Base-by-base conservation (phyloP, 805 yeast species). In the Metschnikowia baotianmanensis region DNA sequence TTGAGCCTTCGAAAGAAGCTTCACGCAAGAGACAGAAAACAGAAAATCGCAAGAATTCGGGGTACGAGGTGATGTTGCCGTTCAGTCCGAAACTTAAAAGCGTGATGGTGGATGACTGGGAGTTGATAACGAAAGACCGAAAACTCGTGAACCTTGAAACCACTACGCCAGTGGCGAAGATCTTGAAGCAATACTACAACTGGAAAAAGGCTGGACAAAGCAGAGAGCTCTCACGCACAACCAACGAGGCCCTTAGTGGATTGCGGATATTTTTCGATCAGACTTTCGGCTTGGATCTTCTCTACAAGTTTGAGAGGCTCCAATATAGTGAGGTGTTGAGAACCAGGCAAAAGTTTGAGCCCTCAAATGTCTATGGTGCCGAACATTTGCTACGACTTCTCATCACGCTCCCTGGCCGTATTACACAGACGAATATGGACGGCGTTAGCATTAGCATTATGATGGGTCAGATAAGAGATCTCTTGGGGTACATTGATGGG, bases 91-190 rank as follows among this genome's bases (percentile, higher is more conserved):
- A 71, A 22, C 67, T 91, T 42, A 90, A 89, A 59, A 67, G 83
- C 5, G 53, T 81, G 3, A 65, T 91, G 27, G 95, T 90, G 1
- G 89, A 87, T 59, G 98, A 91, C 66, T 91, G 98, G 99, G 96
- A 91, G 61, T 72, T 71, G 50, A 74, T 91, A 24, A 89, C 98
- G 1, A 86, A 85, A 52, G 86, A 88, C 51, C 82, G 83, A 37
- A 79, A 81, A 58, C 61, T 88, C 31, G 76, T 86, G 3, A 63
- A 74, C 19, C 59, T 90, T 30, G 96, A 96, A 0, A 68, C 78
- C 12, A 62, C 61, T 25, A 69, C 70, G 3, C 73, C 77, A 0
- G 84, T 85, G 1, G 65, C 69, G 1, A 67, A 63, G 2, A 74
- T 88, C 2, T 58, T 91, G 7, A 51, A 60, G 9, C 71, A 72